Conservation (phyloP, 2,329 filamentous ascomycete genomes). For the Beauveria pseudobassiana region DNA sequence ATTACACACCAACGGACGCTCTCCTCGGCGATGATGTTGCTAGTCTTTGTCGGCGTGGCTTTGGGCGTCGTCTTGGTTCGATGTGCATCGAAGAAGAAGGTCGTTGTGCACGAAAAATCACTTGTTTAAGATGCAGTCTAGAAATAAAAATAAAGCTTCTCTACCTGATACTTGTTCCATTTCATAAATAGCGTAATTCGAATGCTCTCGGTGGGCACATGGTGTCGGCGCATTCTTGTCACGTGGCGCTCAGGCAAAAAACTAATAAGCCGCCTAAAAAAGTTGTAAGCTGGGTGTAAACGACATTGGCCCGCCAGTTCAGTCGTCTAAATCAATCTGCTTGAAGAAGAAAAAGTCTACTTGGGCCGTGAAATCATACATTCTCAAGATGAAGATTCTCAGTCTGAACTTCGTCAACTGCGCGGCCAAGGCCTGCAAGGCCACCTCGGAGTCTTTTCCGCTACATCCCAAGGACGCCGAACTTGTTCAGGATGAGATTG, state of each 20-base stretch:
- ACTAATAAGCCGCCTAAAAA: conserved; percentile 18
- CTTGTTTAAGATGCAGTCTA: conserved; percentile 1
- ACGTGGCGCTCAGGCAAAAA: conserved; percentile 21
- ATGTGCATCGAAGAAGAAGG: neutral
- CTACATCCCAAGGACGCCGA: conserved; percentile 89
- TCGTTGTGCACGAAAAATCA: conserved; percentile 11
- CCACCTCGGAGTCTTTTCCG: conserved; percentile 70
- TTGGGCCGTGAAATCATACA: neutral
- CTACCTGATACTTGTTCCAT: neutral
- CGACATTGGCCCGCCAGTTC: neutral
- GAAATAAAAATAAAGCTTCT: neutral
- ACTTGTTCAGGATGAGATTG: conserved; percentile 78
- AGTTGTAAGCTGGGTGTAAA: conserved; percentile 20
- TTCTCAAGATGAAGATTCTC: conserved; percentile 72
- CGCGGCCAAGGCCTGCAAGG: conserved; percentile 91
- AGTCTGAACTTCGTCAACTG: conserved; percentile 96
- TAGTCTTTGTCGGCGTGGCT: conserved; percentile 34
- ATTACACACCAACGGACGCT: neutral
- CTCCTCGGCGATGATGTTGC: neutral
- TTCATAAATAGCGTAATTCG: too few relatives aligned
- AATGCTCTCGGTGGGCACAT: neutral
- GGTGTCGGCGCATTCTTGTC: conserved; percentile 14
- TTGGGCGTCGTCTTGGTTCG: conserved; percentile 23
- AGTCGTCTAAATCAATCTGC: neutral
- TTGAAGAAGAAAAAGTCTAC: too few relatives aligned